phyloP scores from a whole-genome alignment of 352 stramenopile species.

The Phytophthora niederhauseri region DNA sequence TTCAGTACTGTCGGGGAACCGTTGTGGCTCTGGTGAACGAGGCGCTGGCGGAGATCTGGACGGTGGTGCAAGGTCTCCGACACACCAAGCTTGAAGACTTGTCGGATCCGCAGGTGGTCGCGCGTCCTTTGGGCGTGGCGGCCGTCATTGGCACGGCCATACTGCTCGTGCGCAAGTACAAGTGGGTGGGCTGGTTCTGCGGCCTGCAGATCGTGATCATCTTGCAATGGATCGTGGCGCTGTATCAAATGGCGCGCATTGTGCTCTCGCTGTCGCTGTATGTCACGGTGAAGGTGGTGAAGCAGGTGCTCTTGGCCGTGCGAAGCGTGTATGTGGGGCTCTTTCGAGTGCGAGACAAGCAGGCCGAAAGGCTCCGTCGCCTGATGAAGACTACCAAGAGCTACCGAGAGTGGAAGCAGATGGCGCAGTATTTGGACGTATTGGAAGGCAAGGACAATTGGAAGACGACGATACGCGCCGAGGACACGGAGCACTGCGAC shows the following conservation, averaged over 20 bases:
- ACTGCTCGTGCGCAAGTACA: slow-evolving; percentile 58
- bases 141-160: slow-evolving; percentile 18
- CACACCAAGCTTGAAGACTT: slow-evolving; percentile 39
- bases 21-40: slow-evolving; percentile 9
- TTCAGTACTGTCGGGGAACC: slow-evolving; percentile 16
- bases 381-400: slow-evolving; percentile 67
- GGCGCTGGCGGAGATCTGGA: slow-evolving; percentile 43
- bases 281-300: slow-evolving; percentile 54
- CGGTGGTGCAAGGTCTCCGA: slow-evolving; percentile 33
- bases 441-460: slow-evolving; percentile 69
- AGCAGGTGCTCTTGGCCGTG: slow-evolving; percentile 38
- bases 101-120: slow-evolving; percentile 46
- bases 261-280: slow-evolving; percentile 59
- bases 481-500: slow-evolving; percentile 68
- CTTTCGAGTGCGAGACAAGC: slow-evolving; percentile 52
- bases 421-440: slow-evolving; percentile 64
- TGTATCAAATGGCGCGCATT: slow-evolving; percentile 73
- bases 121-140: slow-evolving; percentile 35
- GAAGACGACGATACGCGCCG: slow-evolving; percentile 47
- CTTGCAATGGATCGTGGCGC: slow-evolving; percentile 63
- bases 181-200: slow-evolving; percentile 66
- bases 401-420: slow-evolving; percentile 65
- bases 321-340: slow-evolving; percentile 39
- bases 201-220: slow-evolving; percentile 63
- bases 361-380: slow-evolving; percentile 55